Conservation (phyloP, 257 asterid genomes). For the Solanum habrochaites region DNA sequence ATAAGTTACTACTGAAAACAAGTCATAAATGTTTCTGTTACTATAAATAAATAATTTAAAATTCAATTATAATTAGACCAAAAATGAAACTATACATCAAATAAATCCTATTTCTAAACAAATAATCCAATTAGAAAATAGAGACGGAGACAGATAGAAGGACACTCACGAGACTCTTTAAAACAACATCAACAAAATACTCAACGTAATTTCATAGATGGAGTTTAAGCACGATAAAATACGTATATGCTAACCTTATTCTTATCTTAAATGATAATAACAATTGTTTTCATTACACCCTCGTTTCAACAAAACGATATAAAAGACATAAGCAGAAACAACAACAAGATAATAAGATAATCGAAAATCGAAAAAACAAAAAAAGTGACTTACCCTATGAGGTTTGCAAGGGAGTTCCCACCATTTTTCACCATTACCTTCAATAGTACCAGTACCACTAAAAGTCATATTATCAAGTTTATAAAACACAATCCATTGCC, state of each 20-base stretch:
- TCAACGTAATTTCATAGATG: accelerated
- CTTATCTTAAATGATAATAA: background rate
- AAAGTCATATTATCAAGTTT: slow-evolving; percentile 55
- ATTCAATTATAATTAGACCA: background rate
- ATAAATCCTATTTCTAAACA: background rate
- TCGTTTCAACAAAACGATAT: background rate
- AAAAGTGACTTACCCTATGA: slow-evolving; percentile 43
- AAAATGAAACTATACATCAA: background rate
- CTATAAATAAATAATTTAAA: background rate
- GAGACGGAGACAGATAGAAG: background rate
- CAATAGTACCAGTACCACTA: slow-evolving; percentile 68
- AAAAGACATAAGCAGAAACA: background rate
- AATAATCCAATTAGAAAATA: background rate
- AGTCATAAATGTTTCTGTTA: background rate
- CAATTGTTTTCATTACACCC: background rate
- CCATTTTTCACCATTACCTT: slow-evolving; percentile 91
- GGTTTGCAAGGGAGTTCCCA: slow-evolving; percentile 99
- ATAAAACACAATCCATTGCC: slow-evolving; percentile 92
- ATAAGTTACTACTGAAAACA: background rate
- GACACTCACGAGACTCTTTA: background rate
- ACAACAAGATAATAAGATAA: background rate
- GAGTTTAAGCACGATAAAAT: background rate
- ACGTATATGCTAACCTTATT: background rate
- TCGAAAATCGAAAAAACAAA: background rate
- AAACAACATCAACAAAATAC: background rate